phyloP scores from a whole-genome alignment of 1,284 basidiomycete genomes.

The Sporisorium reilianum region DNA sequence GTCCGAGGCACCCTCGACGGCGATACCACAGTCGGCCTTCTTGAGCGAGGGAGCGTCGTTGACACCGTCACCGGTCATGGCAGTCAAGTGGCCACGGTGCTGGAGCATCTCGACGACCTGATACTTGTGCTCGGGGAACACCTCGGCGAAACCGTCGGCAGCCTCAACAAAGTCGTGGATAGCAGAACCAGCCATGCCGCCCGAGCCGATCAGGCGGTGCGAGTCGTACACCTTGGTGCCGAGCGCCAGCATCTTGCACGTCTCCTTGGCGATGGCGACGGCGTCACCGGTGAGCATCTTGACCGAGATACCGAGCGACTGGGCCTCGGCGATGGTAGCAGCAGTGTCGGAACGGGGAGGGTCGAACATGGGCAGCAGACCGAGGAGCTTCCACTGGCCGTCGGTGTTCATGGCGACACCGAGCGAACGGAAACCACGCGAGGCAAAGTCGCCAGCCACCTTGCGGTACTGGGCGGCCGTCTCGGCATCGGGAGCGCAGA shows the following conservation, averaged over 20 bases:
- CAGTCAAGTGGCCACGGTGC: slow-evolving; percentile 74
- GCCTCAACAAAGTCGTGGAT: slow-evolving; percentile 74
- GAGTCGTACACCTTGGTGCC: slow-evolving; percentile 75
- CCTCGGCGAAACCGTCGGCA: slow-evolving; percentile 75
- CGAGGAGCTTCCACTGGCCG: slow-evolving; percentile 73
- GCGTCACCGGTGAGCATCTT: slow-evolving; percentile 77
- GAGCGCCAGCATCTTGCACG: slow-evolving; percentile 73
- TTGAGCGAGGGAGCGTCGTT: slow-evolving; percentile 73
- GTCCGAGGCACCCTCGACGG: slow-evolving; percentile 73
- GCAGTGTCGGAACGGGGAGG: slow-evolving; percentile 74
- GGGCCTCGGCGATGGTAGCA: slow-evolving; percentile 74
- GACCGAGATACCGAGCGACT: slow-evolving; percentile 73
- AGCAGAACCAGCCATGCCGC: slow-evolving; percentile 73
- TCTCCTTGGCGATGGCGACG: slow-evolving; percentile 75
- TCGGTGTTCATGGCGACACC: slow-evolving; percentile 74
- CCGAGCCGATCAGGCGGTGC: slow-evolving; percentile 73
- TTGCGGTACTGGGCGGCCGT: slow-evolving; percentile 71
- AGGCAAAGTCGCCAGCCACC: slow-evolving; percentile 72
- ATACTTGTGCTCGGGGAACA: slow-evolving; percentile 75
- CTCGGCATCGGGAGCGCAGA: slow-evolving; percentile 71
- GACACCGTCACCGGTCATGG: slow-evolving; percentile 72
- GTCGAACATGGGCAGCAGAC: slow-evolving; percentile 73
- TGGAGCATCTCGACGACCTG: slow-evolving; percentile 74
- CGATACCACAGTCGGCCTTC: slow-evolving; percentile 73
- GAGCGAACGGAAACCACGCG: slow-evolving; percentile 74